A percentile compares a stretch with the other conserved stretches of the same genome.
These are phyloP conservation scores for Sclerotinia trifoliorum DNA, from an alignment of 2,329 filamentous ascomycete genomes.

Conservation along the genomic window DNA sequence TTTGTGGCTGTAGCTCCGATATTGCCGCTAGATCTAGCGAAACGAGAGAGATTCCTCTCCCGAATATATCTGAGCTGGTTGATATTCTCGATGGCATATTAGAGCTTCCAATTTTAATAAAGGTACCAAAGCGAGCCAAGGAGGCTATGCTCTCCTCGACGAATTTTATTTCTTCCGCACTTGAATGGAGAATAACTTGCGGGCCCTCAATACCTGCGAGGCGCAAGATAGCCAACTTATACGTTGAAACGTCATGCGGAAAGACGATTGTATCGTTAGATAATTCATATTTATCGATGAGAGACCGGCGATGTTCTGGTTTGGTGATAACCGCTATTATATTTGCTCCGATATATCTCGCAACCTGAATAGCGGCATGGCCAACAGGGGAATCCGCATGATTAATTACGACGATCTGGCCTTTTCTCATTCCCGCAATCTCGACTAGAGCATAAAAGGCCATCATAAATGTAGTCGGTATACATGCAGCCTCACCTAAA, in stretches of 20 bases:
- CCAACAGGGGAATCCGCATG: constrained; percentile 40
- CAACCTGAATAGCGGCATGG: constrained; percentile 40
- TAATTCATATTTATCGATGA: constrained; percentile 28
- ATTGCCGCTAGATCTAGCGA: background rate
- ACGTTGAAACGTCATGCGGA: background rate
- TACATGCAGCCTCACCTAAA: constrained; percentile 32
- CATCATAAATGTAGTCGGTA: constrained; percentile 33
- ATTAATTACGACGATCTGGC: constrained; percentile 41
- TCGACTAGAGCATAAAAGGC: constrained; percentile 34
- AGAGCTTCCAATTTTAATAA: background rate
- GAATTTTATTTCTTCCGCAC: constrained; percentile 35
- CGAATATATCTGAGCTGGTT: background rate
- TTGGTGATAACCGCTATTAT: constrained; percentile 37
- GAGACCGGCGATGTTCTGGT: constrained; percentile 24
- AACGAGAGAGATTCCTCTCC: background rate
- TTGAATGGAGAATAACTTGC: constrained; percentile 36
- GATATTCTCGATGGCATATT: background rate
- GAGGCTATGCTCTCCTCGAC: background rate
- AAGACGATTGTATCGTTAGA: background rate
- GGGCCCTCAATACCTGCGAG: constrained; percentile 32
- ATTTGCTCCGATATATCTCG: constrained; percentile 30
- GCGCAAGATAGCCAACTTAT: constrained; percentile 34
- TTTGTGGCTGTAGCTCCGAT: background rate
- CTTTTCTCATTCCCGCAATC: constrained; percentile 30
- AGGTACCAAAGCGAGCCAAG: background rate